A percentile compares a stretch with the other conserved stretches of the same genome.
Evolutionary conservation across 495 filamentous ascomycete genomes (phyloP).

Genomic region (Usnea hakonensis): DNA sequence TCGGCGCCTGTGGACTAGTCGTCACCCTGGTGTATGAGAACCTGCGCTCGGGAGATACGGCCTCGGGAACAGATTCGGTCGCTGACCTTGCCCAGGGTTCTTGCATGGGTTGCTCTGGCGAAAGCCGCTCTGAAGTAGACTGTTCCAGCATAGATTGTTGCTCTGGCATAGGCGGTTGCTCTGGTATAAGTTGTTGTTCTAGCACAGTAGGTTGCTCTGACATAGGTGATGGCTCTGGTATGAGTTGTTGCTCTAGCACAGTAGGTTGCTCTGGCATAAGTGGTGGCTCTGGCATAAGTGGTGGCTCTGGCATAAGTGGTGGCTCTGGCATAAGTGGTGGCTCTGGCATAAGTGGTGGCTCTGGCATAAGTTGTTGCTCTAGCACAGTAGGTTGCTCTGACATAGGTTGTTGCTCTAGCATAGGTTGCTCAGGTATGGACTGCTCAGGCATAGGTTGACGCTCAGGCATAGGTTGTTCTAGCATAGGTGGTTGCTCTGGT

Average conservation of each 20-base stretch:
- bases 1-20: conserved; percentile 21
- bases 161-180: neutral
- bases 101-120: neutral
- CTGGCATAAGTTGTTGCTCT: neutral
- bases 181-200: neutral
- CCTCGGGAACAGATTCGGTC: neutral
- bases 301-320: neutral
- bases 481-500: neutral
- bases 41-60: conserved; percentile 9
- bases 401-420: neutral
- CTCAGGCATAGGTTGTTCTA: neutral
- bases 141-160: neutral
- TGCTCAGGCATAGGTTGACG: neutral
- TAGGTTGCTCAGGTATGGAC: neutral
- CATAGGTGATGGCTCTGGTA: neutral
- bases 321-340: neutral
- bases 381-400: neutral
- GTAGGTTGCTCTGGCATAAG: neutral
- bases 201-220: neutral
- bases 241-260: no score
- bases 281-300: no score
- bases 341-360: neutral
- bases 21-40: conserved; percentile 15
- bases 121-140: neutral
- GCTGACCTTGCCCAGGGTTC: neutral